A percentile compares a stretch with the other conserved stretches of the same genome.
Conservation (phyloP, 2,329 filamentous ascomycete genomes). For the Apiospora marii region DNA sequence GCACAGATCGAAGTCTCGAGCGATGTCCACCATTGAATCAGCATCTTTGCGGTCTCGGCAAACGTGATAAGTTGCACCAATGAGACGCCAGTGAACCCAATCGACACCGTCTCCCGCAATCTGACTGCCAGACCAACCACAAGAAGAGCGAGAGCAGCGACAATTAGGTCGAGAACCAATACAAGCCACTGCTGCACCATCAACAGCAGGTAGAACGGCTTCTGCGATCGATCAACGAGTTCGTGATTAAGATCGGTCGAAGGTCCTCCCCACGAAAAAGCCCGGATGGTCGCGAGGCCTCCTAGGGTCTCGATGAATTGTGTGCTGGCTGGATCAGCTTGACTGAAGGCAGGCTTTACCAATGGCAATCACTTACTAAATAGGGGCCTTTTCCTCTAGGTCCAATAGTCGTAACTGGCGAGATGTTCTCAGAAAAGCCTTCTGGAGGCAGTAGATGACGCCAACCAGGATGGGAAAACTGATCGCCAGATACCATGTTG, state of each 20-base stretch:
- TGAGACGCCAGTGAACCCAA: slow-evolving; percentile 40
- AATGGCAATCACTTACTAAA: slow-evolving; percentile 51
- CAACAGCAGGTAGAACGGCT: slow-evolving; percentile 58
- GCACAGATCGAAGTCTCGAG: slow-evolving; percentile 44
- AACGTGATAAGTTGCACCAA: slow-evolving; percentile 44
- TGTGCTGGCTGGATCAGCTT: slow-evolving; percentile 32
- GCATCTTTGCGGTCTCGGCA: slow-evolving; percentile 34
- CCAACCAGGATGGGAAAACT: slow-evolving; percentile 57
- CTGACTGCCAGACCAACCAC: slow-evolving; percentile 35
- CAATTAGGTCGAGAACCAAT: slow-evolving; percentile 24
- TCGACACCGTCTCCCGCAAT: slow-evolving; percentile 36
- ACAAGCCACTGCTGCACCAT: slow-evolving; percentile 53
- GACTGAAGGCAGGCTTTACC: not conserved
- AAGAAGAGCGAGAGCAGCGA: slow-evolving; percentile 34
- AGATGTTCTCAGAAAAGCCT: slow-evolving; percentile 66
- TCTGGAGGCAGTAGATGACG: slow-evolving; percentile 59
- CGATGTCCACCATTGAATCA: slow-evolving; percentile 36
- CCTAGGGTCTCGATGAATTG: slow-evolving; percentile 54
- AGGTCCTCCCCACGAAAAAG: slow-evolving; percentile 51
- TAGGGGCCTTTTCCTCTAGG: slow-evolving; percentile 66
- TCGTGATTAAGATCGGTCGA: slow-evolving; percentile 44
- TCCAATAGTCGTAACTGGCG: slow-evolving; percentile 67
- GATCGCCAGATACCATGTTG: slow-evolving; percentile 45
- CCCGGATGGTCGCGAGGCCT: slow-evolving; percentile 54
- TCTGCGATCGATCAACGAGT: slow-evolving; percentile 43